Percentiles rank a stretch among this genome's conserved stretches.
These are phyloP conservation scores for Achlya hypogyna DNA, from an alignment of 352 stramenopile species.

Conservation along the genomic window DNA sequence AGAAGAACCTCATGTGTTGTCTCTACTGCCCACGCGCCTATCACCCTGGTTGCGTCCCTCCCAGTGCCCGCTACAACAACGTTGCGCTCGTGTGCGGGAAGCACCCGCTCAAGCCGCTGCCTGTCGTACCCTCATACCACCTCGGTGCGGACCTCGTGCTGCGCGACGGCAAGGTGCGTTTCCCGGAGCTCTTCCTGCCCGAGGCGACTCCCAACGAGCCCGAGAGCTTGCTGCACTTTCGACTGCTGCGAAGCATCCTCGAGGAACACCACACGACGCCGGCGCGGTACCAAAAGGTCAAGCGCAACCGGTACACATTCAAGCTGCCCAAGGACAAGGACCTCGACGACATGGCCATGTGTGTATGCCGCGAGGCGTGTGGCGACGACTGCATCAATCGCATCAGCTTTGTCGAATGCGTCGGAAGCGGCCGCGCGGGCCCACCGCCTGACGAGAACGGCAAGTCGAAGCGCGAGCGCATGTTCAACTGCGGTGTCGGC, in stretches of 20 bases:
- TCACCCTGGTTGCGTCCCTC: slow-evolving; percentile 89
- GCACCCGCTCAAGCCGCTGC: slow-evolving; percentile 66
- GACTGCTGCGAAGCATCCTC: slow-evolving; percentile 49
- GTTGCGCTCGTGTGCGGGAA: slow-evolving; percentile 86
- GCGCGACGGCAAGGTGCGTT: slow-evolving; percentile 62
- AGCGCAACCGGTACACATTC: slow-evolving; percentile 79
- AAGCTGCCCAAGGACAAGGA: slow-evolving; percentile 59
- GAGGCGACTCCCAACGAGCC: slow-evolving; percentile 45
- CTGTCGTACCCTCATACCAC: slow-evolving; percentile 66
- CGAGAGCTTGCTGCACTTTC: slow-evolving; percentile 72
- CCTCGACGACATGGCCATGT: slow-evolving; percentile 69
- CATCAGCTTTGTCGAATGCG: slow-evolving; percentile 88
- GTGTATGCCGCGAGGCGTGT: slow-evolving; percentile 66
- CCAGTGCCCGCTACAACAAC: slow-evolving; percentile 87
- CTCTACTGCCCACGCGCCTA: slow-evolving; percentile 88
- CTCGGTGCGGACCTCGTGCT: slow-evolving; percentile 58
- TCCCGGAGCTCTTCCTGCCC: slow-evolving; percentile 73
- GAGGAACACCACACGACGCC: slow-evolving; percentile 67
- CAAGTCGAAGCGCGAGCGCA: slow-evolving; percentile 40
- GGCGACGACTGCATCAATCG: slow-evolving; percentile 92
- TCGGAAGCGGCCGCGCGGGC: slow-evolving; percentile 36
- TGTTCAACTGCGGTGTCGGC: slow-evolving; percentile 87
- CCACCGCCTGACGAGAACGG: too few species aligned
- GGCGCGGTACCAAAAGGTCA: slow-evolving; percentile 64
- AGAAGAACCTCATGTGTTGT: slow-evolving; percentile 73